Evolutionary conservation across 1,139 yeast genomes (phyloP).

Genomic region (Hansenula anomala): DNA sequence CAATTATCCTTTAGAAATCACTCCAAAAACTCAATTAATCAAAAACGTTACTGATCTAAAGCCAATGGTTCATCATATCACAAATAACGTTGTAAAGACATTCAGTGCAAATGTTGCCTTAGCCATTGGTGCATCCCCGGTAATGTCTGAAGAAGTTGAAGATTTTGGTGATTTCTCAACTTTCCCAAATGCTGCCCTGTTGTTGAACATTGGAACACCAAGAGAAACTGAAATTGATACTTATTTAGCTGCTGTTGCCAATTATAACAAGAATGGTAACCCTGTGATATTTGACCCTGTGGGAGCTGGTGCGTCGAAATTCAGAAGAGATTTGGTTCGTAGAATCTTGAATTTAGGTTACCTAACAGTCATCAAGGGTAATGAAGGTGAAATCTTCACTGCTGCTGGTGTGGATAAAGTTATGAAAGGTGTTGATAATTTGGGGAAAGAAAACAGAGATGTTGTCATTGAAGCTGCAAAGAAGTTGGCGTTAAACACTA

Average conservation of each 20-base stretch:
- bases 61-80: conserved; percentile 83
- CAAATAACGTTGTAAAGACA: conserved; percentile 86
- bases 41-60: conserved; percentile 14
- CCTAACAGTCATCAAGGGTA: conserved; percentile 76
- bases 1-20: not conserved
- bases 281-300: conserved; percentile 88
- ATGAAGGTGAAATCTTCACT: conserved; percentile 72
- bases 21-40: conserved; percentile 11
- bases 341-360: conserved; percentile 52
- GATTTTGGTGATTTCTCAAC: conserved; percentile 69
- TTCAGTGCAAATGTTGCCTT: conserved; percentile 87
- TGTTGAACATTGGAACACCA: conserved; percentile 79
- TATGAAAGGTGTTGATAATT: conserved; percentile 78
- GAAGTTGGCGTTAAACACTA: conserved; percentile 49
- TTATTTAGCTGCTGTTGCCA: conserved; percentile 47
- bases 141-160: conserved; percentile 75
- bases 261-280: conserved; percentile 51
- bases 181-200: conserved; percentile 48
- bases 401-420: conserved; percentile 33
- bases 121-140: conserved; percentile 84
- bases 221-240: conserved; percentile 37
- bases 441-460: conserved; percentile 30
- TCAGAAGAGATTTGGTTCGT: conserved; percentile 47
- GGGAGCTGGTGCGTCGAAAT: conserved; percentile 78
- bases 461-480: conserved; percentile 35